Conservation (phyloP, 768 basidiomycete genomes). For the Suillus lakei region DNA sequence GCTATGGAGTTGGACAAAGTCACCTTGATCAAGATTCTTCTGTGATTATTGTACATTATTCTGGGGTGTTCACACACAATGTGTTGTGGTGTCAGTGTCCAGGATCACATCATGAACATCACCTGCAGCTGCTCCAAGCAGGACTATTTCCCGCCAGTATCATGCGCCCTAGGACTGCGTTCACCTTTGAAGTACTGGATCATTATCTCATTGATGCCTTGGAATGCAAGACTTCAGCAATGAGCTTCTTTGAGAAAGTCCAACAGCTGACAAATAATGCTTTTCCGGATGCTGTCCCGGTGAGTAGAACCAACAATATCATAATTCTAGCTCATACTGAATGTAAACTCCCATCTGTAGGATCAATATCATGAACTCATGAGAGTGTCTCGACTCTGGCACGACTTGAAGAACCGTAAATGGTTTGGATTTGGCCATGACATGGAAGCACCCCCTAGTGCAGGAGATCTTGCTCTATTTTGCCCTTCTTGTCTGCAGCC, state of each 20-base stretch:
- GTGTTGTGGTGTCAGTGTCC: slow-evolving; percentile 7
- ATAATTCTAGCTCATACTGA: too few relatives aligned
- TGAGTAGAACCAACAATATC: too few relatives aligned
- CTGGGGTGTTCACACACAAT: slow-evolving; percentile 9
- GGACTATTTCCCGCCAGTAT: slow-evolving; percentile 9
- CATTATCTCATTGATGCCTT: too few relatives aligned
- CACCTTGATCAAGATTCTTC: too few relatives aligned
- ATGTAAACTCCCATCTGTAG: background rate
- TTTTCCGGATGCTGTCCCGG: too few relatives aligned
- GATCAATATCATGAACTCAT: slow-evolving; percentile 18
- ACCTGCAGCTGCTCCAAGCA: background rate
- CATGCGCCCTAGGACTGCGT: slow-evolving; percentile 5
- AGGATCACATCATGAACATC: background rate
- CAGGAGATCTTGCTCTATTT: slow-evolving; percentile 21
- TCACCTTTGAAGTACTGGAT: too few relatives aligned
- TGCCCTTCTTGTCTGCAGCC: slow-evolving; percentile 29
- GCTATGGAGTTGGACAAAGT: too few relatives aligned
- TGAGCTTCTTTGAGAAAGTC: too few relatives aligned
- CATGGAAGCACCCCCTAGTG: background rate
- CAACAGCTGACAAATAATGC: too few relatives aligned
- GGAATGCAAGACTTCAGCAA: too few relatives aligned
- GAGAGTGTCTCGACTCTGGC: slow-evolving; percentile 9
- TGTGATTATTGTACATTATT: too few relatives aligned
- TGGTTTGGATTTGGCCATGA: slow-evolving; percentile 17
- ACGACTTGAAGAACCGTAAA: slow-evolving; percentile 9